Conservation (phyloP, 371 early-diverging fungal species). For the Mucor mucedo region DNA sequence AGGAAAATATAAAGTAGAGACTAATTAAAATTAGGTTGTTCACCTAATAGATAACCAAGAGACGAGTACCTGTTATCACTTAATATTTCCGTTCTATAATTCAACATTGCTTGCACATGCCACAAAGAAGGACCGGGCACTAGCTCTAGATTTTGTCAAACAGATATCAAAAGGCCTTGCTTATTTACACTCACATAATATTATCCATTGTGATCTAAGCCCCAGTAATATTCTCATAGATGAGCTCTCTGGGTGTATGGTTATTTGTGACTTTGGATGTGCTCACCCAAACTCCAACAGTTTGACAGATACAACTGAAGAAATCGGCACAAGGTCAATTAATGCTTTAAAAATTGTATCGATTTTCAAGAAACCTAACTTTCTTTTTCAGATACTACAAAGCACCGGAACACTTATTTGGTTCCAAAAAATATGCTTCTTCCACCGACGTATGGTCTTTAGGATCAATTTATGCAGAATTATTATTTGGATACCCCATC, state of each 20-base stretch:
- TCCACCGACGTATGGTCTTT: conserved; percentile 57
- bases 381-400: conserved; percentile 41
- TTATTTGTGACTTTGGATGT: conserved; percentile 87
- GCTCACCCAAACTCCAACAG: conserved; percentile 40
- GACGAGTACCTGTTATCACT: conserved; percentile 14
- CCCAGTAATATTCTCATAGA: conserved; percentile 75
- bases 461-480: conserved; percentile 37
- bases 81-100: conserved; percentile 42
- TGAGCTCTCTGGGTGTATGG: conserved; percentile 49
- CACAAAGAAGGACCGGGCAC: neutral
- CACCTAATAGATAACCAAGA: conserved; percentile 32
- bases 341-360: neutral
- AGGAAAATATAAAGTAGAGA: neutral
- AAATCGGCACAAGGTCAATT: conserved; percentile 47
- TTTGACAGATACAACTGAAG: conserved; percentile 14
- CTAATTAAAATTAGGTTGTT: conserved; percentile 28
- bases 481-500: conserved; percentile 38
- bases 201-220: conserved; percentile 79
- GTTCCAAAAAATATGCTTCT: conserved; percentile 34
- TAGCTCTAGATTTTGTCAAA: conserved; percentile 35
- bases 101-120: conserved; percentile 20
- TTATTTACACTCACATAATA: conserved; percentile 63
- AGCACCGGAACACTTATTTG: conserved; percentile 56
- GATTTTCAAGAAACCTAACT: neutral
- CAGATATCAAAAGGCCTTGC: conserved; percentile 63